These are phyloP conservation scores for Diplodia intermedia DNA, from an alignment of 2,329 filamentous ascomycete genomes.

Conservation along the genomic window DNA sequence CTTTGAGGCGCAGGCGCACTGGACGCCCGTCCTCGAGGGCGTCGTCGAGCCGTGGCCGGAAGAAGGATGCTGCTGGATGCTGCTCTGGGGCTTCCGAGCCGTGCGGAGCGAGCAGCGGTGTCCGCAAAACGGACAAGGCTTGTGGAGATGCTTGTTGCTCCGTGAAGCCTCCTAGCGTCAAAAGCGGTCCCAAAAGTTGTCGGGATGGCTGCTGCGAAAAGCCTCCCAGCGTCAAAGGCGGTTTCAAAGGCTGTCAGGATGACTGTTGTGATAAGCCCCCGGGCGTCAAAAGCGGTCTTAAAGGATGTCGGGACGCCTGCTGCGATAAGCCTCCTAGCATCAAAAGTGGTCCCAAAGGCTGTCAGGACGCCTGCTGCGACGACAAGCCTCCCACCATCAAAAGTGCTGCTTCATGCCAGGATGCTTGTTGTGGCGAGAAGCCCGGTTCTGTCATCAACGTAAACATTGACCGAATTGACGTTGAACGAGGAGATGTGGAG, in stretches of 20 bases:
- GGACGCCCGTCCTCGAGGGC: background rate
- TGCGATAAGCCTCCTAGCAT: background rate
- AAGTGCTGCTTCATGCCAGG: background rate
- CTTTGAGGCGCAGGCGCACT: conserved; percentile 11
- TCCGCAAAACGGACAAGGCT: background rate
- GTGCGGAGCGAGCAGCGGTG: background rate
- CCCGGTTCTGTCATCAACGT: background rate
- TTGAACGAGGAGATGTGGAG: conserved; percentile 40
- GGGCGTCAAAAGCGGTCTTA: too few relatives aligned
- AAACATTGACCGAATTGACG: conserved; percentile 26
- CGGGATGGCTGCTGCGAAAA: background rate
- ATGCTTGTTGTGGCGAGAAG: conserved; percentile 9
- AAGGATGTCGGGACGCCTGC: background rate
- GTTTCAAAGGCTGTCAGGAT: background rate
- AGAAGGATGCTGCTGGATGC: background rate
- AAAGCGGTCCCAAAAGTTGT: background rate
- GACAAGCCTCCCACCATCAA: background rate
- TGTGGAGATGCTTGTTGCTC: background rate
- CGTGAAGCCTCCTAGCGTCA: background rate
- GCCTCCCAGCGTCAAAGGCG: background rate
- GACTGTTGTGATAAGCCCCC: background rate
- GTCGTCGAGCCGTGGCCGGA: background rate
- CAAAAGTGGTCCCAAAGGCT: background rate
- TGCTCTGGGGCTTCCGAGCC: background rate
- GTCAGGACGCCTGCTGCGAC: background rate